These are phyloP conservation scores for Solanum raphanifolium DNA, from an alignment of 257 asterid genomes.

Conservation along the genomic window DNA sequence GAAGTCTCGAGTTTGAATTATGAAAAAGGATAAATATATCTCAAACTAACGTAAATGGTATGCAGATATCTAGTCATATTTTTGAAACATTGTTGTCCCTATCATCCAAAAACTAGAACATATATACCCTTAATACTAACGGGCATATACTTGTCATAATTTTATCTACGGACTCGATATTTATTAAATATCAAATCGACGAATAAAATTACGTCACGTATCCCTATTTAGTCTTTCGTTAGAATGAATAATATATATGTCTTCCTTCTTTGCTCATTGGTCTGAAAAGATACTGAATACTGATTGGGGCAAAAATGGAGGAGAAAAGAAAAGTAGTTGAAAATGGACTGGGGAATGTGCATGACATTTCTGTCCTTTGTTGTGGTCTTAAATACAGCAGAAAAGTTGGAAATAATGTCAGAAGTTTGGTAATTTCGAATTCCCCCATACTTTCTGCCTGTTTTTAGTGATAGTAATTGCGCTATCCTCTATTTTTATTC, in stretches of 20 bases:
- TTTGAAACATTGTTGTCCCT: too few species aligned
- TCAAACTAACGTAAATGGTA: too few species aligned
- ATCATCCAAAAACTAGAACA: too few species aligned
- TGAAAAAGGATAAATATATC: too few species aligned
- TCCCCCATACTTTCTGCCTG: background rate
- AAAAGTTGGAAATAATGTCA: background rate
- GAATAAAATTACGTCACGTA: fast-evolving
- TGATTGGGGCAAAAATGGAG: background rate
- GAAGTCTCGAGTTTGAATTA: too few species aligned
- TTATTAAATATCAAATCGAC: too few species aligned
- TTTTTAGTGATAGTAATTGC: background rate
- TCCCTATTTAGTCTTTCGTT: too few species aligned
- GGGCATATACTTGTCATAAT: too few species aligned
- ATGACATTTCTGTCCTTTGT: background rate
- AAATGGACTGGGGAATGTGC: background rate
- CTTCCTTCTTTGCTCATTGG: constrained; percentile 9
- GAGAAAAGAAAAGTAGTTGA: background rate
- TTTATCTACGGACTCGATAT: fast-evolving
- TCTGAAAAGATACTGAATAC: background rate
- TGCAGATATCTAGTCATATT: too few species aligned
- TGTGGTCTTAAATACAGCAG: background rate
- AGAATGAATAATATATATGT: too few species aligned
- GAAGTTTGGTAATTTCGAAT: background rate
- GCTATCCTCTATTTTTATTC: too few species aligned
- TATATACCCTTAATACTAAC: too few species aligned